These are phyloP conservation scores for Nemania serpens DNA, from an alignment of 2,329 filamentous ascomycete genomes.

Conservation along the genomic window DNA sequence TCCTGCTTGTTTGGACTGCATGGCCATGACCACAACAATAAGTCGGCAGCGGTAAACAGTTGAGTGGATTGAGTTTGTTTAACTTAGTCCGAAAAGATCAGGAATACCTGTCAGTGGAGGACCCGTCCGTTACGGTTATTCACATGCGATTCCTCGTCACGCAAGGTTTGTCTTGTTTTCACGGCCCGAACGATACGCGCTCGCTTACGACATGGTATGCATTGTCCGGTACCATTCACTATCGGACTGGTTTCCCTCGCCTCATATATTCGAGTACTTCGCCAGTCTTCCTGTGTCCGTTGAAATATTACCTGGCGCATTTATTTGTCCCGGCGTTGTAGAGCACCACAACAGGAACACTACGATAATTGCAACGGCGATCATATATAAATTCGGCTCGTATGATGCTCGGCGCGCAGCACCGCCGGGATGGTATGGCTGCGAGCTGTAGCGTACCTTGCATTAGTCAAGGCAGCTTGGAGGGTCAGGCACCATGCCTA, in stretches of 20 bases:
- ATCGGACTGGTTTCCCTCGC: background rate
- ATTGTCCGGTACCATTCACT: background rate
- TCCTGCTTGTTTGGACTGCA: too few species aligned
- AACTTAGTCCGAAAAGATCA: background rate
- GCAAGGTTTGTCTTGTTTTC: background rate
- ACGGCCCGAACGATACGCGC: background rate
- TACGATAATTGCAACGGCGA: constrained; percentile 5
- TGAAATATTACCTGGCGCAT: constrained; percentile 2
- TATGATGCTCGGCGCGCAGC: background rate
- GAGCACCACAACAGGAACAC: background rate
- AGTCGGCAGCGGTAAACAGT: constrained; percentile 6
- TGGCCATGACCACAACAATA: too few species aligned
- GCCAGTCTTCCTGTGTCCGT: background rate
- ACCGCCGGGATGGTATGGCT: constrained; percentile 18
- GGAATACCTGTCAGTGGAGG: background rate
- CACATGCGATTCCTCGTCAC: constrained; percentile 11
- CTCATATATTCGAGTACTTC: background rate
- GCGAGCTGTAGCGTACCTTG: constrained; percentile 30
- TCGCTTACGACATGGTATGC: constrained; percentile 1
- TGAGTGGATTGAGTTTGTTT: background rate
- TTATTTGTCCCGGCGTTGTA: background rate
- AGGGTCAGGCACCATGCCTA: constrained; percentile 26
- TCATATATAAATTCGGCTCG: constrained; percentile 7
- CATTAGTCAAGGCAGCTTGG: constrained; percentile 23
- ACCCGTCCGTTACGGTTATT: background rate